phyloP scores from a whole-genome alignment of 345 rosid genomes.

The Aurinia saxatilis region DNA sequence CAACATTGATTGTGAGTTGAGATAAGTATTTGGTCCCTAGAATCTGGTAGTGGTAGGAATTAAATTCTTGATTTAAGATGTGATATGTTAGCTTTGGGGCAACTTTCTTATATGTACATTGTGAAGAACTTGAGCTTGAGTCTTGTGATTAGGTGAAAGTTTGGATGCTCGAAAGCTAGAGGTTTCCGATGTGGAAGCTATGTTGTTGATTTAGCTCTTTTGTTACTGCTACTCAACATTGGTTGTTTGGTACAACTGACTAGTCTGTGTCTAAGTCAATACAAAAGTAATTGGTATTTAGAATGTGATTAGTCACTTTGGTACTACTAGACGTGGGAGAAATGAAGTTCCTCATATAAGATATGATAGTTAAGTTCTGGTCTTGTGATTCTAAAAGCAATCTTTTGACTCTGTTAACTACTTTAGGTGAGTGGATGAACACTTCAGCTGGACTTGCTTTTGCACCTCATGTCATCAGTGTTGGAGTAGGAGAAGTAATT shows the following conservation, averaged over 20 bases:
- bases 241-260: background rate
- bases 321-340: too few relatives aligned
- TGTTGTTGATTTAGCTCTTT: background rate
- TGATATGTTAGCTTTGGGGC: background rate
- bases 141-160: background rate
- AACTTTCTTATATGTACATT: background rate
- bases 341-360: too few relatives aligned
- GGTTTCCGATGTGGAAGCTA: background rate
- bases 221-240: background rate
- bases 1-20: background rate
- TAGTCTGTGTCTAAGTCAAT: background rate
- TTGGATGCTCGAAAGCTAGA: background rate
- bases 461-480: slow-evolving; percentile 82
- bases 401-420: slow-evolving; percentile 1
- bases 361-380: too few relatives aligned
- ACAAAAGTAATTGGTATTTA: background rate
- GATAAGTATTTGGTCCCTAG: background rate
- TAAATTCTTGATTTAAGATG: background rate
- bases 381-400: too few relatives aligned
- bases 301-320: too few relatives aligned
- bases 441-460: slow-evolving; percentile 91
- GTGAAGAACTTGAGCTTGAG: background rate
- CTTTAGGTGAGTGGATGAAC: slow-evolving; percentile 99
- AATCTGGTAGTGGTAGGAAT: background rate
- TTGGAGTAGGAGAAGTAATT: slow-evolving; percentile 80